Evolutionary conservation across 768 basidiomycete species (phyloP).

Genomic region (Rhizopogon vulgaris): DNA sequence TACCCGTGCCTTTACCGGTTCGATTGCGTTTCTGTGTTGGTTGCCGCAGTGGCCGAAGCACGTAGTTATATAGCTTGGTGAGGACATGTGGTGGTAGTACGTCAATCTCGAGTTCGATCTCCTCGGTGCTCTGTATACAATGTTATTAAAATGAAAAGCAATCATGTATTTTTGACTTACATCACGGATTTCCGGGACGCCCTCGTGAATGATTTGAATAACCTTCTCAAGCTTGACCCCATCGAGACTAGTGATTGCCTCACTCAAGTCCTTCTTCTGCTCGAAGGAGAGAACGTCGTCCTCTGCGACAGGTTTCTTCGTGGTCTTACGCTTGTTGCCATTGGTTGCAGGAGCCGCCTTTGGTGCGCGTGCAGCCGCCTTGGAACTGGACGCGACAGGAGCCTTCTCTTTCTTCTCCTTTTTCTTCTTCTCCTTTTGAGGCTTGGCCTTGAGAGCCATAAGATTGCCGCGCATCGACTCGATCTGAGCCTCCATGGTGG

Average conservation of each 20-base stretch:
- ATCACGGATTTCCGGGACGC: conserved; percentile 88
- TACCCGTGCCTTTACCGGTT: conserved; percentile 74
- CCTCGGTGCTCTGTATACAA: conserved; percentile 77
- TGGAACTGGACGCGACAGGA: conserved; percentile 60
- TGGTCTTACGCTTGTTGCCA: conserved; percentile 47
- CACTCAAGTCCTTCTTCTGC: conserved; percentile 97
- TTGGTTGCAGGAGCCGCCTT: conserved; percentile 34
- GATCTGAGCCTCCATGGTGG: conserved; percentile 75
- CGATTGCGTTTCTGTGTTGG: conserved; percentile 60
- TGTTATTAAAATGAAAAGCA: conserved; percentile 11
- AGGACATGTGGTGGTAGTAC: conserved; percentile 79
- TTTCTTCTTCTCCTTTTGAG: conserved; percentile 62
- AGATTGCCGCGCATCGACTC: conserved; percentile 70
- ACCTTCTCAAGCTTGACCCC: conserved; percentile 81
- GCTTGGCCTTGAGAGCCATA: conserved; percentile 51
- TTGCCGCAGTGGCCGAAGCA: conserved; percentile 71
- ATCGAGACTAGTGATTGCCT: conserved; percentile 85
- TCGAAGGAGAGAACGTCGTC: conserved; percentile 87
- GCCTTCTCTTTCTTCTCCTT: conserved; percentile 59
- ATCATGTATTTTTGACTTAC: conserved; percentile 43
- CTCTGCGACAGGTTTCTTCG: conserved; percentile 63
- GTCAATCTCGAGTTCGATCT: conserved; percentile 98
- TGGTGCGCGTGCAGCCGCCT: conserved; percentile 42
- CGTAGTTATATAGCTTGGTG: conserved; percentile 93
- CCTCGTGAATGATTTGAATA: conserved; percentile 92